phyloP scores from a whole-genome alignment of 805 yeast genomes.

The Yarrowia sp. region DNA sequence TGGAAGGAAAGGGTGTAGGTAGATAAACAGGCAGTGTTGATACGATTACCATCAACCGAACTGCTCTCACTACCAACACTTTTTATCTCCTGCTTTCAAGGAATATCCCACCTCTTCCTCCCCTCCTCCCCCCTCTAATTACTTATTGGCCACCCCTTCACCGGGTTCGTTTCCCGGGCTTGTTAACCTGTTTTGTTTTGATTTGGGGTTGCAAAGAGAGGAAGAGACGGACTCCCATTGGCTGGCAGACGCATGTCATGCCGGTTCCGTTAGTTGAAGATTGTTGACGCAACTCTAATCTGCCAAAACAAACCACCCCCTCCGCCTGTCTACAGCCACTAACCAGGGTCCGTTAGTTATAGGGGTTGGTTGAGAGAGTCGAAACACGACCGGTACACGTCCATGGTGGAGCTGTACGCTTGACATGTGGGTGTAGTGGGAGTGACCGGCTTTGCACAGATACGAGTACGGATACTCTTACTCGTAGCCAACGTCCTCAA shows the following conservation, averaged over 20 bases:
- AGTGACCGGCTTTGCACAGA: no score
- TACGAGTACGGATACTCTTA: no score
- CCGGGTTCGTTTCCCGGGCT: background rate
- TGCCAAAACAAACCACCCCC: background rate
- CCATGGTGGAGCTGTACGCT: no score
- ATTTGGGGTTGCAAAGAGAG: conserved; percentile 13
- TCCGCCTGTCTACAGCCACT: conserved; percentile 2
- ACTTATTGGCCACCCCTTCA: background rate
- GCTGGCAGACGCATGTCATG: conserved; percentile 3
- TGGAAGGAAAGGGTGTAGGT: no score
- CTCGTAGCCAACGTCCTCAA: no score
- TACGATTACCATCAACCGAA: no score
- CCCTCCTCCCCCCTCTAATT: background rate
- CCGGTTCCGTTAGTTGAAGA: conserved; percentile 27
- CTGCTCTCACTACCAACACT: no score
- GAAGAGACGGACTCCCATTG: conserved; percentile 2
- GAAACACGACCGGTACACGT: no score
- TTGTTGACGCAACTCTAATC: conserved; percentile 19
- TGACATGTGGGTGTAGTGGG: no score
- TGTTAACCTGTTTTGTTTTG: conserved; percentile 19
- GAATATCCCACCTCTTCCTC: no score
- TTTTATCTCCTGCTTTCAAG: no score
- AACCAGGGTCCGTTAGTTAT: conserved; percentile 3
- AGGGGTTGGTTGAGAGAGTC: background rate
- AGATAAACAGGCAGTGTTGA: no score